Percentiles rank a stretch among this genome's conserved stretches.
Conservation (phyloP, 1,284 basidiomycete species). For the Wallemia ichthyophaga region DNA sequence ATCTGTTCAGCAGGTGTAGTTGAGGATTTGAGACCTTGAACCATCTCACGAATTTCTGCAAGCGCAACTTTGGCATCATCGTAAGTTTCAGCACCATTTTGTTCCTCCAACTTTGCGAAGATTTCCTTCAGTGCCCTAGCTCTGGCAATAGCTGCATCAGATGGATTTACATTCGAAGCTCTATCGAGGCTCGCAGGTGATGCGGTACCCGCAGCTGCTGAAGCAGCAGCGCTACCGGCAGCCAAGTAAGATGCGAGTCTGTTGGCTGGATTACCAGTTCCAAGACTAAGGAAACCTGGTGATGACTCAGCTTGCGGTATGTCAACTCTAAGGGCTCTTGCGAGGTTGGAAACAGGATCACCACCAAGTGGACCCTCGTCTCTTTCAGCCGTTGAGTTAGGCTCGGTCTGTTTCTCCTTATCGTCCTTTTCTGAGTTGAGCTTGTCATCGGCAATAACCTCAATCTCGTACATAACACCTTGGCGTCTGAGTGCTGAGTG, state of each 20-base stretch:
- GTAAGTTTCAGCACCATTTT: slow-evolving; percentile 19
- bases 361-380: slow-evolving; percentile 7
- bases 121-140: slow-evolving; percentile 37
- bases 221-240: background rate
- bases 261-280: background rate
- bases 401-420: slow-evolving; percentile 3
- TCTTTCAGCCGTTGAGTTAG: slow-evolving; percentile 6
- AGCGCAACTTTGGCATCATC: slow-evolving; percentile 35
- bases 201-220: slow-evolving; percentile 1
- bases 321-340: slow-evolving; percentile 2
- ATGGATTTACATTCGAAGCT: slow-evolving; percentile 24
- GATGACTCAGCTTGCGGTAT: slow-evolving; percentile 16
- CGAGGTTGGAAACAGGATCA: slow-evolving; percentile 3
- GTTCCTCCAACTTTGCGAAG: slow-evolving; percentile 14
- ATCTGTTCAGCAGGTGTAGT: slow-evolving; percentile 33
- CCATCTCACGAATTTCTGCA: slow-evolving; percentile 22
- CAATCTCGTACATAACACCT: slow-evolving; percentile 77
- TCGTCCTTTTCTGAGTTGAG: slow-evolving; percentile 19
- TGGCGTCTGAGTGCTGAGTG: slow-evolving; percentile 62
- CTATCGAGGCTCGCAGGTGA: background rate
- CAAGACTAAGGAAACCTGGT: slow-evolving; percentile 13
- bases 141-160: slow-evolving; percentile 66
- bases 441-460: slow-evolving; percentile 31
- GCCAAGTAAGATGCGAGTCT: background rate
- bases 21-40: slow-evolving; percentile 23